phyloP scores from a whole-genome alignment of 108 stramenopile genomes.

The Hondaea fermentalgiana region DNA sequence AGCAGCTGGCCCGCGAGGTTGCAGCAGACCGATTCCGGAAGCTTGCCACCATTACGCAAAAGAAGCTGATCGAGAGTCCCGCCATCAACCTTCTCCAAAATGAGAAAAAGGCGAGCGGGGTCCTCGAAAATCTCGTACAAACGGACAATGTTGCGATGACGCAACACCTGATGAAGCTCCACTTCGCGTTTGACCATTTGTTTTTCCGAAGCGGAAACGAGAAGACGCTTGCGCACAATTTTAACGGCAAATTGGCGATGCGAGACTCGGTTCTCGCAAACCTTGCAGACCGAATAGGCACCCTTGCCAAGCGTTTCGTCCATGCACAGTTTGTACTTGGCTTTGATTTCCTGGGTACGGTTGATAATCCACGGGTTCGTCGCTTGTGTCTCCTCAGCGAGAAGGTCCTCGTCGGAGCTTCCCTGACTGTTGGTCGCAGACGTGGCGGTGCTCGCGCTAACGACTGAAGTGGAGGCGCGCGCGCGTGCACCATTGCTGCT shows the following conservation, averaged over 20 bases:
- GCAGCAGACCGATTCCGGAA: not conserved
- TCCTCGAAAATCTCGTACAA: conserved; percentile 10
- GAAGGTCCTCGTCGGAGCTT: not conserved
- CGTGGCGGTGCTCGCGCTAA: not conserved
- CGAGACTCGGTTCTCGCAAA: not conserved
- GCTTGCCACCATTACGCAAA: not conserved
- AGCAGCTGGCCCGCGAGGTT: not conserved
- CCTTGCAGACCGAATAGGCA: not conserved
- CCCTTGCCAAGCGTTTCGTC: not conserved
- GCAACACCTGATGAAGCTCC: not conserved
- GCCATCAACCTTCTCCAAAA: conserved; percentile 17
- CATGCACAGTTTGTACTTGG: not conserved
- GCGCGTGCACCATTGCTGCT: no score
- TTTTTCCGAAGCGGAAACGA: conserved; percentile 5
- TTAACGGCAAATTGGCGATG: not conserved
- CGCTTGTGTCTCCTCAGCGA: not conserved
- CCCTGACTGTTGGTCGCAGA: not conserved
- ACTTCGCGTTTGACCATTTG: conserved; percentile 19
- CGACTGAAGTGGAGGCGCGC: no score
- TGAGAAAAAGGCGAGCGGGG: not conserved
- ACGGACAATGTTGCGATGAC: not conserved
- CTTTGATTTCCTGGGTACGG: not conserved
- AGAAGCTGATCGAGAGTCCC: not conserved
- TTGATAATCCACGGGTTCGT: not conserved
- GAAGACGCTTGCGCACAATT: conserved; percentile 1